phyloP scores from a whole-genome alignment of 2,329 filamentous ascomycete genomes.

The Zasmidium angulare region DNA sequence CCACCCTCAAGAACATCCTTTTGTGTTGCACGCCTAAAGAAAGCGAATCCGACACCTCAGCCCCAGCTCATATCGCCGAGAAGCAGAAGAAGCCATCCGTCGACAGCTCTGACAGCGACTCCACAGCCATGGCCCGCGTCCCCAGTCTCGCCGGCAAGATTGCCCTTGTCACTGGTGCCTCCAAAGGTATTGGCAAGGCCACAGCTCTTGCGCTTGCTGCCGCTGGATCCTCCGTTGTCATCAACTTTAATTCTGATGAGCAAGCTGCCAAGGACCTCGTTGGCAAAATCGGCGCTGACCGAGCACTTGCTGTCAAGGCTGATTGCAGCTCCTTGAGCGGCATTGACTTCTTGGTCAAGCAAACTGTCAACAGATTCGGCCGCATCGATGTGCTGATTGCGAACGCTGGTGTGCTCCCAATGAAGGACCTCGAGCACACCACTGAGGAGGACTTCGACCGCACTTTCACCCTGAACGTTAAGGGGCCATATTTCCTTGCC shows the following conservation, averaged over 20 bases:
- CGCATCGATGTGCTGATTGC: conserved; percentile 60
- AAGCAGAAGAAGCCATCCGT: too few relatives aligned
- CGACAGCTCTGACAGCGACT: too few relatives aligned
- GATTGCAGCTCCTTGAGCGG: conserved; percentile 51
- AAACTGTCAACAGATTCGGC: conserved; percentile 51
- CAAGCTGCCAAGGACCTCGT: conserved; percentile 57
- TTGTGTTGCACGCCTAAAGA: too few relatives aligned
- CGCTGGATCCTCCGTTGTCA: conserved; percentile 46
- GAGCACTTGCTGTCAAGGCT: conserved; percentile 56
- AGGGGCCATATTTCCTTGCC: conserved; percentile 56
- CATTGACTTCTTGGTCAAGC: conserved; percentile 51
- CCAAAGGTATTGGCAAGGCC: conserved; percentile 13
- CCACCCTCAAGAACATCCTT: too few relatives aligned
- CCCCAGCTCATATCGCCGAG: too few relatives aligned
- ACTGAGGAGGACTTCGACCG: conserved; percentile 54
- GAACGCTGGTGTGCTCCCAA: conserved; percentile 56
- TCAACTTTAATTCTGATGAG: conserved; percentile 59
- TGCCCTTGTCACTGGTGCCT: conserved; percentile 16
- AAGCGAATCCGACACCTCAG: too few relatives aligned
- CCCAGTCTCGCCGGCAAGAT: conserved; percentile 13
- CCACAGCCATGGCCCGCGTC: too few relatives aligned
- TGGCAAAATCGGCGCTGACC: conserved; percentile 37
- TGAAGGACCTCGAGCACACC: conserved; percentile 50
- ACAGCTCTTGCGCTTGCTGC: conserved; percentile 30
- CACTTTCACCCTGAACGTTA: conserved; percentile 55